These are phyloP conservation scores for Termitomyces sp. DNA, from an alignment of 768 basidiomycete genomes.

Conservation along the genomic window DNA sequence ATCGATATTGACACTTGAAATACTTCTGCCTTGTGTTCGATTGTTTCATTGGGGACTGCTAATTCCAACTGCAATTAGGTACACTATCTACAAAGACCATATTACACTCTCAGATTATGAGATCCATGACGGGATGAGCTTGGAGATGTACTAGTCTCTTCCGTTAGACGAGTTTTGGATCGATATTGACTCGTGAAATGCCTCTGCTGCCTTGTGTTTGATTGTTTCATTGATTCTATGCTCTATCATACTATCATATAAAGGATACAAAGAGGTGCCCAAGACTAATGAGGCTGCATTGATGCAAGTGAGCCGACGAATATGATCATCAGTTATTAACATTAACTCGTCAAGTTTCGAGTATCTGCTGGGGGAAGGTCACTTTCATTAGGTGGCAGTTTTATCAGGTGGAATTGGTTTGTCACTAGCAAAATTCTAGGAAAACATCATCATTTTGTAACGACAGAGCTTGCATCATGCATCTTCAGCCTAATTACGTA, in stretches of 20 bases:
- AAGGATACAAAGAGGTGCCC: background rate
- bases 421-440: too few species aligned
- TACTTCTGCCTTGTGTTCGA: background rate
- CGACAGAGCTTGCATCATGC: too few species aligned
- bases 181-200: background rate
- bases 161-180: background rate
- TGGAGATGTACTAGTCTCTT: constrained; percentile 77
- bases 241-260: background rate
- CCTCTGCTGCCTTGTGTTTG: too few species aligned
- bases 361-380: too few species aligned
- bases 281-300: background rate
- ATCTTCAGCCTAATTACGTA: too few species aligned
- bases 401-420: too few species aligned
- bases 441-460: too few species aligned
- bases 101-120: constrained; percentile 91
- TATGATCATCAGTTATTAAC: too few species aligned
- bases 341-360: too few species aligned
- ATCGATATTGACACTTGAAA: background rate
- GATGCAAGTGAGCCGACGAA: background rate
- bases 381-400: too few species aligned
- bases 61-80: constrained; percentile 45
- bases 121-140: constrained; percentile 88
- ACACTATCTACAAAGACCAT: constrained; percentile 94
- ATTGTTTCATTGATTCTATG: background rate
- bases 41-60: background rate